Conservation (phyloP, 176 grass and related monocot species). For the Chloris gayana region DNA sequence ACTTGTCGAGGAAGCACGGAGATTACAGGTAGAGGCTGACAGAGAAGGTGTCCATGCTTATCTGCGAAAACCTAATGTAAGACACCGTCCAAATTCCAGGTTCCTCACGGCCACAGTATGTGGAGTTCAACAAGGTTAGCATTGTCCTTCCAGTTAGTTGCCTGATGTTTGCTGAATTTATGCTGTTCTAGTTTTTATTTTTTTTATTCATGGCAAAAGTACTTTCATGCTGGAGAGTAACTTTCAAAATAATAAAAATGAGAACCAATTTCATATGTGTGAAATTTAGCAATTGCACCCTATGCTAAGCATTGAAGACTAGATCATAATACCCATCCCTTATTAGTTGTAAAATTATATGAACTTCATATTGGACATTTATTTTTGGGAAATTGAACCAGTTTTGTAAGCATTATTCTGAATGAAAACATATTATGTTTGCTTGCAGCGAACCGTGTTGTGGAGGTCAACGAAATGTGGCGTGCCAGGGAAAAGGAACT, state of each 20-base stretch:
- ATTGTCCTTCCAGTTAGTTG: not conserved
- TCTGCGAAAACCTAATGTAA: constrained; percentile 61
- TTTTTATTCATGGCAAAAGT: no score
- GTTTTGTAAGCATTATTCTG: not conserved
- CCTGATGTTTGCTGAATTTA: not conserved
- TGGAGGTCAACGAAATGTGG: constrained; percentile 95
- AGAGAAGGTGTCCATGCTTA: constrained; percentile 83
- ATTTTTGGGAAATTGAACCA: not conserved
- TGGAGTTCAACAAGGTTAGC: constrained; percentile 91
- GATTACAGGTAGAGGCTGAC: constrained; percentile 73
- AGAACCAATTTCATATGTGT: not conserved
- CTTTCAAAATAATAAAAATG: not conserved
- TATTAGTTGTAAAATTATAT: not conserved
- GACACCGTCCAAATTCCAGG: constrained; percentile 80
- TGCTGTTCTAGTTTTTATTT: not conserved
- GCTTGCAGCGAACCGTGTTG: constrained; percentile 75
- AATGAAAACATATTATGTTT: constrained; percentile 25
- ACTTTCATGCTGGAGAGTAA: not conserved
- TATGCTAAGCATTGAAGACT: not conserved
- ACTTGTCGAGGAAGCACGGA: constrained; percentile 77
- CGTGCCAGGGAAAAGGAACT: constrained; percentile 80
- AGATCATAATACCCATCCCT: not conserved
- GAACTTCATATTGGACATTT: not conserved
- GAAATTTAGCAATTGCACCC: not conserved
- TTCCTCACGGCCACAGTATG: constrained; percentile 93